phyloP scores from a whole-genome alignment of 768 basidiomycete genomes.

The Multifurca ochricompacta region DNA sequence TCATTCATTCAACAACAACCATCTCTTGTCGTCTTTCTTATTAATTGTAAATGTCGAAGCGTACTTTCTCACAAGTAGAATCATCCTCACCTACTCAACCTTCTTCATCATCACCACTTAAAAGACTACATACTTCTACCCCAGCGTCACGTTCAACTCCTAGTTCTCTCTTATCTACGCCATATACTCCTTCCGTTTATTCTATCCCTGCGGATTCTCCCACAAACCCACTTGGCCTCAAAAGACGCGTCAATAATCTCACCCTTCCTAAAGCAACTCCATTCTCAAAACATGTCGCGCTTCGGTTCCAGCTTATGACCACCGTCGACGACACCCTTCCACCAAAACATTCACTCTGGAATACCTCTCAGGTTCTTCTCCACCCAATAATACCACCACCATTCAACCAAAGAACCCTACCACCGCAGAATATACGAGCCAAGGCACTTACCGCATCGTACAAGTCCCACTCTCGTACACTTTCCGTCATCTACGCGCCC shows the following conservation, averaged over 20 bases:
- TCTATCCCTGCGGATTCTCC: conserved; percentile 56
- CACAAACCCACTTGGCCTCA: conserved; percentile 60
- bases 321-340: conserved; percentile 21
- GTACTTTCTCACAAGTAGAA: background rate
- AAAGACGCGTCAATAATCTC: conserved; percentile 31
- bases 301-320: conserved; percentile 55
- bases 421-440: conserved; percentile 24
- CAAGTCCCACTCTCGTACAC: conserved; percentile 68
- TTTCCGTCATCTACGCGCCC: conserved; percentile 53
- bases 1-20: too few species aligned
- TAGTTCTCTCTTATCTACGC: conserved; percentile 24
- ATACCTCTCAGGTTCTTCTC: background rate
- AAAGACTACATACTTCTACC: conserved; percentile 12
- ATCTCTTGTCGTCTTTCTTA: background rate
- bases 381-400: background rate
- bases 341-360: conserved; percentile 5
- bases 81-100: background rate
- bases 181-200: conserved; percentile 29
- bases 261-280: conserved; percentile 37
- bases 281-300: conserved; percentile 52
- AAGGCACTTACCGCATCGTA: conserved; percentile 54
- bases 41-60: conserved; percentile 3
- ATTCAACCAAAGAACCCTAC: background rate
- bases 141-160: conserved; percentile 7
- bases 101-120: conserved; percentile 6